Base-by-base conservation (phyloP, 495 filamentous ascomycete species). In the Xylaria cubensis region DNA sequence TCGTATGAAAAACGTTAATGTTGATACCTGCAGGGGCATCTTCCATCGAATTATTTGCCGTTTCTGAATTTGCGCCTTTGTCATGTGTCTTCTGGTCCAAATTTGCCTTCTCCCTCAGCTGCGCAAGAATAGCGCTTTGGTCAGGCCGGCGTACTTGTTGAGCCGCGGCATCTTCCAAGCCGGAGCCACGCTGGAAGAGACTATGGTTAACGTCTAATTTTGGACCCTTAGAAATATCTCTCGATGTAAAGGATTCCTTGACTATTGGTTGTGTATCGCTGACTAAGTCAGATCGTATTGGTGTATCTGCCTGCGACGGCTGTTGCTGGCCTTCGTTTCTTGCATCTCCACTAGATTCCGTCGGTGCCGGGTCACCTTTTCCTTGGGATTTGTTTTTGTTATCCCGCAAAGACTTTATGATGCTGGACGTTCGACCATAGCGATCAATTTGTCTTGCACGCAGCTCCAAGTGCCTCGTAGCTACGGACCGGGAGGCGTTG, bases 391-490 rank as follows among this genome's bases (percentile, higher is more conserved):
- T 82, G 41, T 92, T 86, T 2, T 86, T 86, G 80, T 91, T 90
- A 68, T 79, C 84, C 76, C 90, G 91, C 71, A 92, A 81, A 10
- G 89, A 87, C 74, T 90, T 90, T 21, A 90, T 88, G 48, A 97
- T 84, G 44, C 90, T 93, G 2, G 94, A 96, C 10, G 92, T 93
- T 71, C 86, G 87, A 65, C 86, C 90, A 79, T 92, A 98, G 70
- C 91, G 81, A 80, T 97, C 92, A 34, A 96, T 81, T 79, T 98
- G 94, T 68, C 89, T 86, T 51, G 88, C 85, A 21, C 94, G 91
- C 73, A 98, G 87, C 19, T 89, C 89, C 59, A 93, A 81, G 82
- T 98, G 96, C 82, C 94, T 93, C 74, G 87, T 84, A 19, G 92
- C 93, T 62, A 99, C 87, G 12, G 89, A 86, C 58, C 90, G 89